Base-by-base conservation (phyloP, 1,139 yeast species). In the Kodamaea suecica region DNA sequence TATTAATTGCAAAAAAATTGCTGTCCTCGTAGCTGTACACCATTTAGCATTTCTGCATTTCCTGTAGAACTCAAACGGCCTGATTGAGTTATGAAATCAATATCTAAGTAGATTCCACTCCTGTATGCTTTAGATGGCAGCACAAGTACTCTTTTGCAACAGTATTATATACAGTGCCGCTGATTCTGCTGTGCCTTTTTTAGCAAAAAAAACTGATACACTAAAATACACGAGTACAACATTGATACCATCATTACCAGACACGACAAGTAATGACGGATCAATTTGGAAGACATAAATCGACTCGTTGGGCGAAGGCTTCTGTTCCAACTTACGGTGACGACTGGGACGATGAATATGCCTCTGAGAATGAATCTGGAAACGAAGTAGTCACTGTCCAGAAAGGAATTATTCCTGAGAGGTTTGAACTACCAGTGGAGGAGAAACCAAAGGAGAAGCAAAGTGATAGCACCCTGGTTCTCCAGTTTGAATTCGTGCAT, bases 261-360 rank as follows among this genome's bases (percentile, higher is more conserved):
- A n/a, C n/a, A n/a, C n/a, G n/a, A n/a, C n/a, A n/a, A n/a, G n/a
- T n/a, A n/a, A n/a, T 65, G 73, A 43, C 63, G 5, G 76, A 70
- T 37, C 59, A 70, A 35, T 70, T 78, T 36, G 77, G 61, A 21
- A 70, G 84, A 52, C 76, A 74, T 49, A 71, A 72, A 44, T 76
- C 82, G n/a, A 68, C 78, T n/a, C 61, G 84, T 34, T 78, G 84
- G 84, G 78, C 66, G 2, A 73, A 74, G 42, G 80, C 79, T 2
- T 61, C 76, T 1, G 73, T 70, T 17, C 81, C 80, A 3, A 61
- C 71, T 12, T 78, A 77, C 47, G 83, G 83, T 5, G 78, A 76
- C 24, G 82, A 73, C 23, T 78, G 84, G 82, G 74, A 59, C 27
- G 73, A 68, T 33, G 66, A 59, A 5, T 58, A 58, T 36, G 65